Conservation (phyloP, 306 rosid genomes). For the Prosopis cineraria region DNA sequence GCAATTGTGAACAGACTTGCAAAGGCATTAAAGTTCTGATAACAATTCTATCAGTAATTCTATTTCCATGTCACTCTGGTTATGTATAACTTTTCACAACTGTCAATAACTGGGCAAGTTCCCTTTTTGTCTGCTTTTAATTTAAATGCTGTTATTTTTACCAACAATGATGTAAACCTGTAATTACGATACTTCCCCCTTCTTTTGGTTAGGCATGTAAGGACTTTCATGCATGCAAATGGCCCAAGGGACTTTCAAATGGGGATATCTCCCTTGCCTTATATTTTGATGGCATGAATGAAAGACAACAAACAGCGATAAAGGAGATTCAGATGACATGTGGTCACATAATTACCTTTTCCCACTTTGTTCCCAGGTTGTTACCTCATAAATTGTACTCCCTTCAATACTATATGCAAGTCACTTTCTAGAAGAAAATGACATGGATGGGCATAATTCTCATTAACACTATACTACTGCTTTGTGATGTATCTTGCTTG, state of each 20-base stretch:
- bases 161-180: conserved; percentile 10
- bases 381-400: too few relatives aligned
- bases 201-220: conserved; percentile 63
- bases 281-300: conserved; percentile 80
- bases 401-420: too few relatives aligned
- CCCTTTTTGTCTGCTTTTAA: conserved; percentile 20
- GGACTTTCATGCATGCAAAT: conserved; percentile 84
- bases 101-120: conserved; percentile 5
- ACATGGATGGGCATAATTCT: background rate
- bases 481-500: background rate
- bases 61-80: conserved; percentile 5
- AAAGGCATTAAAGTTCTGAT: background rate
- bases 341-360: conserved; percentile 71
- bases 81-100: background rate
- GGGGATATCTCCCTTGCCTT: conserved; percentile 67
- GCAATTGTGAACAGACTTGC: background rate
- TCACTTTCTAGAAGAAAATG: too few relatives aligned
- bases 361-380: conserved; percentile 93
- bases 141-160: conserved; percentile 10
- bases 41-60: background rate
- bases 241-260: conserved; percentile 73
- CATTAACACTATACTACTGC: background rate
- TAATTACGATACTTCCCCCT: conserved; percentile 11
- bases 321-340: conserved; percentile 66
- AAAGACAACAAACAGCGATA: conserved; percentile 46